Conservation (phyloP, 768 basidiomycete genomes). For the Lepiota venenata region DNA sequence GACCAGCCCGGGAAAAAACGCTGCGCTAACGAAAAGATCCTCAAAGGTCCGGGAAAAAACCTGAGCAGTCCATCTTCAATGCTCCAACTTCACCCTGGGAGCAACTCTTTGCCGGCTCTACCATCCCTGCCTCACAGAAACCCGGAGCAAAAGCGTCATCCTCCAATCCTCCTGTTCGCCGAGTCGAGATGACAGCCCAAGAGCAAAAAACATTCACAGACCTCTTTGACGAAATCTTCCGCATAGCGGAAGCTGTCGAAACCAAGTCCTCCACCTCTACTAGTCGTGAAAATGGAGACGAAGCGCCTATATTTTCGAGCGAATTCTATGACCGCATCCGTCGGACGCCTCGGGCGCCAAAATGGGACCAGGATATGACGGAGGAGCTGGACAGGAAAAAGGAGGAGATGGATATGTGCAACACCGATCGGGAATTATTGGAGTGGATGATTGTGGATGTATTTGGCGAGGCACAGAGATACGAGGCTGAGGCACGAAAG, state of each 20-base stretch:
- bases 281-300: background rate
- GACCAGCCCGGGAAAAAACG: background rate
- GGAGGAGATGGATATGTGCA: constrained; percentile 69
- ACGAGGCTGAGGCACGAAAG: constrained; percentile 42
- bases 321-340: constrained; percentile 50
- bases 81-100: constrained; percentile 14
- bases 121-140: background rate
- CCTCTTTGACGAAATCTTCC: constrained; percentile 11
- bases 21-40: background rate
- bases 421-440: constrained; percentile 66
- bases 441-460: constrained; percentile 71
- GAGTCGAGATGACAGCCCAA: constrained; percentile 15
- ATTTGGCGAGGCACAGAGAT: constrained; percentile 55
- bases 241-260: constrained; percentile 4
- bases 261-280: background rate
- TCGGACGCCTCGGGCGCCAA: constrained; percentile 50
- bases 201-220: constrained; percentile 24
- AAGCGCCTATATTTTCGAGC: constrained; percentile 2
- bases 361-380: constrained; percentile 48
- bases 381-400: constrained; percentile 64
- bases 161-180: constrained; percentile 3
- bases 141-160: background rate
- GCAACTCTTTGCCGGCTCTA: constrained; percentile 13
- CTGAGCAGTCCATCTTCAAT: constrained; percentile 12
- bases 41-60: background rate